Evolutionary conservation across 257 asterid genomes (phyloP), one percentile per base, ranked within the genome.

Genomic region (Nemophila menziesii): DNA sequence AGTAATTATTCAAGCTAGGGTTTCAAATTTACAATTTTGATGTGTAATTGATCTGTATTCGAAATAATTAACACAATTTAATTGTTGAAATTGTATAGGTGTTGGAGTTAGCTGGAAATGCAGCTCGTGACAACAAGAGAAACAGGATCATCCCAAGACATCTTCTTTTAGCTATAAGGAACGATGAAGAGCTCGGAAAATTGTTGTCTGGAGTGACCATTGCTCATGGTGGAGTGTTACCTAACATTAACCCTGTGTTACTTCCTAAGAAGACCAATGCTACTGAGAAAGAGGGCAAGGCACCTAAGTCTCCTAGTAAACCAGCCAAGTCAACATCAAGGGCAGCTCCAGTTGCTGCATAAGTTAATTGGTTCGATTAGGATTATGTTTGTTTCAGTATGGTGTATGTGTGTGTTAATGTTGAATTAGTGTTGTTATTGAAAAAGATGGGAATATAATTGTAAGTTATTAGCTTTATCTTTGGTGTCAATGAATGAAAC

Each of bases 21-120:
- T 24, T 24, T 24, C n/a, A n/a, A n/a, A n/a, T n/a, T n/a, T n/a
- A n/a, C n/a, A n/a, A n/a, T 24, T 4, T 24, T 24, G 4, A 24
- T 24, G 6, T 24, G 9, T n/a, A 24, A 24, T 24, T 24, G 33
- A 22, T 20, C 12, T 20, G 14, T 20, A 13, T 21, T 1, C 5
- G 1, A n/a, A 0, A 5, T 13, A 13, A 15, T 8, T 20, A 20
- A 18, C 22, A 8, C 14, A 20, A 0, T 13, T 21, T 11, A 20
- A 20, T 4, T 4, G 9, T 24, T 24, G 33, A 24, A 24, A 24
- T 24, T 24, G 23, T 55, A 17, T 13, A 57, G 63, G 63, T 57
- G 15, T 49, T 57, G 63, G 63, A 57, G 3, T 41, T 57, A 51
- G 63, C 63, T 22, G 63, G 63, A 33, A 57, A 57, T 41, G 63